Conservation (phyloP, 2,329 filamentous ascomycete species). For the Sporothrix luriei region DNA sequence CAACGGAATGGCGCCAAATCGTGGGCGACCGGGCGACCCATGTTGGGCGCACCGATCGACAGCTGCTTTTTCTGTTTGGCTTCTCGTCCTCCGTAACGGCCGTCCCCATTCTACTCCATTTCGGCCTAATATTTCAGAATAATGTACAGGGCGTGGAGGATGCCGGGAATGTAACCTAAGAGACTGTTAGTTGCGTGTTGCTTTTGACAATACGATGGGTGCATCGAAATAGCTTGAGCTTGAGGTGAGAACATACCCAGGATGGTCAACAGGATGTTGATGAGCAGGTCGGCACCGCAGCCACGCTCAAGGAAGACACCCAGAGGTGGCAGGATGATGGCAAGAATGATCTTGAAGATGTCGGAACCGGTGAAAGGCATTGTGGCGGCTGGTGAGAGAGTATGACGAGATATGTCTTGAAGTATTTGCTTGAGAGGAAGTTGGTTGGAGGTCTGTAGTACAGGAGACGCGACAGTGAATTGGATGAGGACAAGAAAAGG, state of each 20-base stretch:
- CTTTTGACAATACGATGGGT: not conserved
- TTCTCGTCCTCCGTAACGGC: not conserved
- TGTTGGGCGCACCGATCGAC: not conserved
- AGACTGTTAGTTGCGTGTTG: slow-evolving; percentile 1
- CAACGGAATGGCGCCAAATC: not conserved
- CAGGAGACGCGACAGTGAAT: slow-evolving; percentile 5
- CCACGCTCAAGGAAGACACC: slow-evolving; percentile 94
- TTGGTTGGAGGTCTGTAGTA: not conserved
- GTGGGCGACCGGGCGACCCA: not conserved
- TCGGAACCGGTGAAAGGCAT: slow-evolving; percentile 63
- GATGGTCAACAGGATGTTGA: slow-evolving; percentile 88
- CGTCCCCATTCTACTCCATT: not conserved
- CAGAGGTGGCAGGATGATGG: slow-evolving; percentile 84
- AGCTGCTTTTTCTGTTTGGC: not conserved
- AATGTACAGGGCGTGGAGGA: slow-evolving; percentile 93
- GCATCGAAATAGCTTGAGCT: not conserved
- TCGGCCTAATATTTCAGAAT: slow-evolving; percentile 77
- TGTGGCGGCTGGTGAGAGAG: slow-evolving; percentile 39
- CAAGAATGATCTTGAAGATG: slow-evolving; percentile 74
- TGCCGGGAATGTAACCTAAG: slow-evolving; percentile 68
- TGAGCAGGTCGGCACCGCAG: slow-evolving; percentile 82
- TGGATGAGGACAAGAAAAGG: not conserved
- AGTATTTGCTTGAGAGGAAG: not conserved
- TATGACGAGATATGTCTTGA: slow-evolving; percentile 2
- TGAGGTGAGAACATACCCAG: slow-evolving; percentile 50